phyloP scores from a whole-genome alignment of 257 asterid genomes.

The Paulownia fortunei region DNA sequence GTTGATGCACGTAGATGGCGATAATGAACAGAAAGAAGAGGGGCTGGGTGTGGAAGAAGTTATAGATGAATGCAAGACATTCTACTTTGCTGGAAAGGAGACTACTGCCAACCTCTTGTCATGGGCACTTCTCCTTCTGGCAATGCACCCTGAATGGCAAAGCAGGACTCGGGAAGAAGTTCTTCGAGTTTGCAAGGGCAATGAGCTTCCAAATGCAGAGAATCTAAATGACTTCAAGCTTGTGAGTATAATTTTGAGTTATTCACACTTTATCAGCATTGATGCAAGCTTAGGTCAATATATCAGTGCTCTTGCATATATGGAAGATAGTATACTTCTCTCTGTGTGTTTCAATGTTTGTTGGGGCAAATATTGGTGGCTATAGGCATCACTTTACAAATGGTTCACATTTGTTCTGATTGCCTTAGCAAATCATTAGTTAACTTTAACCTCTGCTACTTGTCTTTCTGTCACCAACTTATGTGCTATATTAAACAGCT shows the following conservation, averaged over 20 bases:
- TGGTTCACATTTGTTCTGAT: too few relatives aligned
- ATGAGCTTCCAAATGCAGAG: slow-evolving; percentile 39
- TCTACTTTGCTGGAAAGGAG: too few relatives aligned
- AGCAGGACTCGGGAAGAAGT: slow-evolving; percentile 49
- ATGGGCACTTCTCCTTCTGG: slow-evolving; percentile 54
- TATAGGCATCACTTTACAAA: too few relatives aligned
- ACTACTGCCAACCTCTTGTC: slow-evolving; percentile 51
- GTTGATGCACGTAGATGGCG: background rate
- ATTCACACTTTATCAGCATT: background rate
- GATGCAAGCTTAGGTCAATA: background rate
- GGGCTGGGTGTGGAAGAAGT: slow-evolving; percentile 38
- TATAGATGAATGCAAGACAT: slow-evolving; percentile 61
- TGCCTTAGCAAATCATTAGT: too few relatives aligned
- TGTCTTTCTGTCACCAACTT: background rate
- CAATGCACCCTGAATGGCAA: slow-evolving; percentile 57
- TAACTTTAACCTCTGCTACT: slow-evolving; percentile 21
- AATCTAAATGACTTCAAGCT: slow-evolving; percentile 41
- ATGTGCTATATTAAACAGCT: slow-evolving; percentile 32
- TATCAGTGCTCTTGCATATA: too few relatives aligned
- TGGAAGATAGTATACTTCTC: too few relatives aligned
- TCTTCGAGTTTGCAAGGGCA: slow-evolving; percentile 27
- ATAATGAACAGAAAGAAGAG: slow-evolving; percentile 34
- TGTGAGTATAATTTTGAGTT: background rate
- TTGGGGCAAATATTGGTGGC: too few relatives aligned
- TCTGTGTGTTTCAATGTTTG: too few relatives aligned